Conservation (phyloP, 805 yeast species). For the Suhomyces sp. region DNA sequence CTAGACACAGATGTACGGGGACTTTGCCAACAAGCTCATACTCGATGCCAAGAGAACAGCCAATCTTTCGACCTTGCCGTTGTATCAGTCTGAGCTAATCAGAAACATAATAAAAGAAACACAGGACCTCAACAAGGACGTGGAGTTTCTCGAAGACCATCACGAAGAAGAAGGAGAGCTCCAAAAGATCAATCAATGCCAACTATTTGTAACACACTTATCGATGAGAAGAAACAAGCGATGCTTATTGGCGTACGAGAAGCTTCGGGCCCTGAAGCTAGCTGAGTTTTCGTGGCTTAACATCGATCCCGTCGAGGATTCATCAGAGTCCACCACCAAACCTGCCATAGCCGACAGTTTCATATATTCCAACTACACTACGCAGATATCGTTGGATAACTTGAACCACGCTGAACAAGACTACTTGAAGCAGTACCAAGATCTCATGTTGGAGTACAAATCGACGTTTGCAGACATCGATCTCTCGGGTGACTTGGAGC, state of each 20-base stretch:
- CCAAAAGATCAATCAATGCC: conserved; percentile 56
- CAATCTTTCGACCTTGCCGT: conserved; percentile 61
- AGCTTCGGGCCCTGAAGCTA: conserved; percentile 63
- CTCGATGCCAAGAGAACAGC: conserved; percentile 80
- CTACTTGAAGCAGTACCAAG: conserved; percentile 68
- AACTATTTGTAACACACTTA: conserved; percentile 64
- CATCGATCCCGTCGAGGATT: conserved; percentile 43
- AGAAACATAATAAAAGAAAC: conserved; percentile 71
- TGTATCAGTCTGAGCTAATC: conserved; percentile 70
- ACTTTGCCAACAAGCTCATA: conserved; percentile 75
- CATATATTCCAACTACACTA: conserved; percentile 19
- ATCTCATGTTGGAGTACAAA: conserved; percentile 70
- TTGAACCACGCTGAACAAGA: conserved; percentile 78
- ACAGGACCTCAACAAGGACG: conserved; percentile 55
- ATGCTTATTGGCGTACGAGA: conserved; percentile 81
- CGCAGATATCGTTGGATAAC: conserved; percentile 40
- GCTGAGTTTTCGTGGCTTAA: conserved; percentile 72
- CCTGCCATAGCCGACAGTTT: conserved; percentile 8
- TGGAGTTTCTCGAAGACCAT: conserved; percentile 44
- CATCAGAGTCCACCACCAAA: not conserved
- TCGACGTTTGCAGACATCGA: conserved; percentile 81
- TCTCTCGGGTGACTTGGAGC: conserved; percentile 81
- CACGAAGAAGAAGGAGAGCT: conserved; percentile 26
- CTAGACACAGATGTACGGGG: conserved; percentile 74
- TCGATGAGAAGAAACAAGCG: conserved; percentile 87